These are phyloP conservation scores for Podospora anserina DNA, from an alignment of 495 filamentous ascomycete species.

Conservation along the genomic window DNA sequence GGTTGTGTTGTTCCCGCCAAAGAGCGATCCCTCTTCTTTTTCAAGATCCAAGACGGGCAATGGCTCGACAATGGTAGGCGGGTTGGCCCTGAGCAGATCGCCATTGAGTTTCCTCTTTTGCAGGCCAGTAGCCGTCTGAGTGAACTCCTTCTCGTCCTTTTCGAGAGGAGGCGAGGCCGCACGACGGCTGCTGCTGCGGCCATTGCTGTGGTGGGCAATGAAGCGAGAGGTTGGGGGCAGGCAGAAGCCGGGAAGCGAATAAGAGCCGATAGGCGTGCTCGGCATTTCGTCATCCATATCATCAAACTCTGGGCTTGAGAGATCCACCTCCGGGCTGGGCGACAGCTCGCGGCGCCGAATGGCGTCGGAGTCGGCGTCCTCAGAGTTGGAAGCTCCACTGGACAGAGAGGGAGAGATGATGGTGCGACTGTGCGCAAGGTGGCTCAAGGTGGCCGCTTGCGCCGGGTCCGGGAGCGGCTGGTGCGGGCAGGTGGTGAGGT, in stretches of 20 bases:
- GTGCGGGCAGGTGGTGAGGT: slow-evolving; percentile 77
- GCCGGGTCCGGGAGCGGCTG: slow-evolving; percentile 78
- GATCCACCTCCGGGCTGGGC: slow-evolving; percentile 88
- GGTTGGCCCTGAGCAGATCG: slow-evolving; percentile 39
- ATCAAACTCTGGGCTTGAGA: slow-evolving; percentile 84
- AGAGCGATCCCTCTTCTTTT: slow-evolving; percentile 46
- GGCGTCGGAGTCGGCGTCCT: slow-evolving; percentile 64
- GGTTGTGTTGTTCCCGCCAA: slow-evolving; percentile 42
- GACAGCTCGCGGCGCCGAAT: slow-evolving; percentile 68
- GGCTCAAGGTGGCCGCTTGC: slow-evolving; percentile 39
- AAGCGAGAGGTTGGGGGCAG: slow-evolving; percentile 31
- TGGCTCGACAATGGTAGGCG: slow-evolving; percentile 38
- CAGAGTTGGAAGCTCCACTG: slow-evolving; percentile 62
- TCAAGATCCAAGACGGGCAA: slow-evolving; percentile 44
- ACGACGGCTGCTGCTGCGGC: slow-evolving; percentile 56
- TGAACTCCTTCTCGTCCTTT: slow-evolving; percentile 95
- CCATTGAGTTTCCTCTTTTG: slow-evolving; percentile 67
- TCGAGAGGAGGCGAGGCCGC: slow-evolving; percentile 83
- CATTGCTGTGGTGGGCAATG: slow-evolving; percentile 34
- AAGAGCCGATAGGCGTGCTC: slow-evolving; percentile 56
- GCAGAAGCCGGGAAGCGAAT: slow-evolving; percentile 48
- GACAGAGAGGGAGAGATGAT: slow-evolving; percentile 86
- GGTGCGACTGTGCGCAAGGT: slow-evolving; percentile 40
- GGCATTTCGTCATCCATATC: slow-evolving; percentile 63
- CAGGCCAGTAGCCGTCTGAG: slow-evolving; percentile 83